Base-by-base conservation (phyloP, 1,139 yeast genomes). In the Chernovozyma sophiae-reginae region DNA sequence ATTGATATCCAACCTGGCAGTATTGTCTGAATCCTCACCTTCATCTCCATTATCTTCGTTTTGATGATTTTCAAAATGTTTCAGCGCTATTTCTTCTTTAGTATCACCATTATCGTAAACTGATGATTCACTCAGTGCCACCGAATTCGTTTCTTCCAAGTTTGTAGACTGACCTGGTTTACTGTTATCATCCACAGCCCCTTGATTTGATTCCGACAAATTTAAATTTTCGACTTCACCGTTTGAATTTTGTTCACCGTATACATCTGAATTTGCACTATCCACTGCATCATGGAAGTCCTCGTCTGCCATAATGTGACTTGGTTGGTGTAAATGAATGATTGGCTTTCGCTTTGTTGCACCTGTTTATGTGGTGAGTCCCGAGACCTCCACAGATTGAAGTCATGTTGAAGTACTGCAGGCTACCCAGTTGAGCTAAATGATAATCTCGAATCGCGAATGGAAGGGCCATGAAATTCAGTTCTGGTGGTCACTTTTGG, bases 211-310 rank as follows among this genome's bases (percentile, higher is more conserved):
- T 20, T 20, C 10, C 6, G 6, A 7, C 10, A 20, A 20, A 10
- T 20, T 10, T 20, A 20, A 6, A 6, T 6, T 20, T 20, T 20
- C 23, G 10, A 20, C 23, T 10, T 20, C 23, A n/a, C n/a, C n/a
- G n/a, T n/a, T n/a, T n/a, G n/a, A n/a, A 20, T 20, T 10, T 6
- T 6, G 10, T 20, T 7, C 6, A 20, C 23, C 23, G 10, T 20
- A 20, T 7, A 7, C 23, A 6, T 7, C 6, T 4, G 25, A 13
- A 4, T 25, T 19, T 11, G 25, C 18, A 11, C 19, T 30, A 10
- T 24, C 36, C 16, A 14, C 16, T 3, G 36, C 33, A 14, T 34
- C 36, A 3, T 34, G 32, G 28, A 34, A 34, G 12, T 34, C 33
- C 10, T 34, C 36, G n/a, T 25, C 30, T 4, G n/a, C 15, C 27